phyloP scores from a whole-genome alignment of 2,329 filamentous ascomycete genomes.

The Huntiella abstrusa region DNA sequence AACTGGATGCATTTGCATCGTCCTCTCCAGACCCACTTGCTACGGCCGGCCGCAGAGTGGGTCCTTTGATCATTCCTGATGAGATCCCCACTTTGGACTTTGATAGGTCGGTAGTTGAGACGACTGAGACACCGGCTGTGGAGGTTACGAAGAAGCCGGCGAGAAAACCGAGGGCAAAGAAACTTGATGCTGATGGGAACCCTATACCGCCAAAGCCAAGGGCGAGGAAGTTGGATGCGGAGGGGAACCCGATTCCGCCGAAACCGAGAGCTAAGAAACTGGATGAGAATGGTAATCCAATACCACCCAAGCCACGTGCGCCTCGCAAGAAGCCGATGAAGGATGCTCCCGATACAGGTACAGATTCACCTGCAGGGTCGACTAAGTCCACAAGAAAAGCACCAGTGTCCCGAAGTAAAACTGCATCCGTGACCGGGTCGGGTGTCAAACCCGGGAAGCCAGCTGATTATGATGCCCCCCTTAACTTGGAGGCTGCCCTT shows the following conservation, averaged over 20 bases:
- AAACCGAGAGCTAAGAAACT: constrained; percentile 2
- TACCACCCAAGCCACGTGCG: constrained; percentile 1
- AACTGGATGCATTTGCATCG: no score
- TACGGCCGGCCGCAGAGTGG: no score
- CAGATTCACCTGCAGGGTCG: not conserved
- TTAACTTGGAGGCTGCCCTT: constrained; percentile 7
- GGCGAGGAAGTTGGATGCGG: not conserved
- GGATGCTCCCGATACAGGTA: not conserved
- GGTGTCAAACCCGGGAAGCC: not conserved
- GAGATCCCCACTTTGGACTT: no score
- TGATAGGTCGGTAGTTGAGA: no score
- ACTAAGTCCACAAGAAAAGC: constrained; percentile 3
- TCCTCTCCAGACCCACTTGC: no score
- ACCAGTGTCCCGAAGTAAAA: constrained; percentile 1
- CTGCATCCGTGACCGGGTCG: not conserved
- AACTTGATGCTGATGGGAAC: not conserved
- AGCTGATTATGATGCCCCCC: not conserved
- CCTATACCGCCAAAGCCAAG: not conserved
- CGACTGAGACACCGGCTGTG: no score
- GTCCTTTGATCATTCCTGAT: no score
- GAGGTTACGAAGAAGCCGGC: no score
- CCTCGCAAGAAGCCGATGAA: constrained; percentile 1
- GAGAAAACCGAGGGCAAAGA: not conserved
- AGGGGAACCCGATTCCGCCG: constrained; percentile 1
- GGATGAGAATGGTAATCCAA: not conserved